Conservation (phyloP, 345 rosid genomes). For the Citrus inodora region DNA sequence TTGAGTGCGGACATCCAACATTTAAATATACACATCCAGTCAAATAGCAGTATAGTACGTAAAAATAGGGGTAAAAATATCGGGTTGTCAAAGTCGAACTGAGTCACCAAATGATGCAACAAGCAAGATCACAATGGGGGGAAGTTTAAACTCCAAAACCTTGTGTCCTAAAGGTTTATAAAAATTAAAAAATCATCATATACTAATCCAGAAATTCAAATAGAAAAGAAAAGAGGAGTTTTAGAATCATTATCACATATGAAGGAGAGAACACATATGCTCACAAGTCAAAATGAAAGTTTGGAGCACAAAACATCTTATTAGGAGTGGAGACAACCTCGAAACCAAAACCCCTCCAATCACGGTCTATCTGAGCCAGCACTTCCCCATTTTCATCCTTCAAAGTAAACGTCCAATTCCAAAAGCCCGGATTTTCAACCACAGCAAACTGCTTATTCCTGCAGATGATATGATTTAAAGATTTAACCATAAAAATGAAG, state of each 20-base stretch:
- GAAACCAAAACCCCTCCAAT: conserved; percentile 97
- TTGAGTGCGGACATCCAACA: background rate
- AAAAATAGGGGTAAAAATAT: background rate
- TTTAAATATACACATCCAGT: background rate
- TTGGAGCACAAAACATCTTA: background rate
- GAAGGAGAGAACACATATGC: background rate
- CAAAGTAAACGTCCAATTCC: conserved; percentile 98
- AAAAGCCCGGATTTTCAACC: conserved; percentile 92
- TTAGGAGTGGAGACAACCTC: conserved; percentile 48
- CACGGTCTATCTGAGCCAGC: conserved; percentile 83
- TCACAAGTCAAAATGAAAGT: background rate
- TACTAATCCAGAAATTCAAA: too few species aligned
- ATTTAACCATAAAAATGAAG: conserved; percentile 1
- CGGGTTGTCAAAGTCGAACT: background rate
- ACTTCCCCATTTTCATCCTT: conserved; percentile 77
- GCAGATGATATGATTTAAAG: conserved; percentile 19
- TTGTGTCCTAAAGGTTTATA: background rate
- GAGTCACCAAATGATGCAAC: background rate
- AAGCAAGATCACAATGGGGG: background rate
- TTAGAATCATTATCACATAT: background rate
- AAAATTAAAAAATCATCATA: background rate
- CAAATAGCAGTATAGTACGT: background rate
- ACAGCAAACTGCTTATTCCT: conserved; percentile 89
- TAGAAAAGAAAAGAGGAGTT: too few species aligned
- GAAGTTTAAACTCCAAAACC: background rate